A percentile compares a stretch with the other conserved stretches of the same genome.
phyloP scores from a whole-genome alignment of 768 basidiomycete genomes.

The Saitozyma podzolica region DNA sequence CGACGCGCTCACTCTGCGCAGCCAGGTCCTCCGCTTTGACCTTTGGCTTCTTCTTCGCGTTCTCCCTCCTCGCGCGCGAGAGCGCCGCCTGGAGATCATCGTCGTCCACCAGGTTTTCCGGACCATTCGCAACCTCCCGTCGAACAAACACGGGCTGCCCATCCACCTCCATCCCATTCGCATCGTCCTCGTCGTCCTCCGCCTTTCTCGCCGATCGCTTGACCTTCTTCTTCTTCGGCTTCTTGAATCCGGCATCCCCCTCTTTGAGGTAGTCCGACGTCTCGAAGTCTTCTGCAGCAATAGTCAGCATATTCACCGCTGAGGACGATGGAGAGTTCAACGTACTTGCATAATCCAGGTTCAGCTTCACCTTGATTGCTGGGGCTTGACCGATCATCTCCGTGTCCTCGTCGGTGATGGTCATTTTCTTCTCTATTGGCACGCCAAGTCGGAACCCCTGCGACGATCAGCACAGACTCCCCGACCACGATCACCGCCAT shows the following conservation, averaged over 20 bases:
- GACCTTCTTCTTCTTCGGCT: slow-evolving; percentile 89
- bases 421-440: slow-evolving; percentile 42
- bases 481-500: neutral
- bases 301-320: neutral
- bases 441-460: slow-evolving; percentile 87
- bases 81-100: slow-evolving; percentile 95
- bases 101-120: slow-evolving; percentile 93
- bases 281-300: slow-evolving; percentile 71
- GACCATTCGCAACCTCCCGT: slow-evolving; percentile 69
- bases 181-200: slow-evolving; percentile 61
- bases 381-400: slow-evolving; percentile 68
- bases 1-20: slow-evolving; percentile 60
- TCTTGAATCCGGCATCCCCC: slow-evolving; percentile 92
- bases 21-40: slow-evolving; percentile 79
- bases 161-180: slow-evolving; percentile 73
- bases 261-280: slow-evolving; percentile 85
- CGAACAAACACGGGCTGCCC: slow-evolving; percentile 61
- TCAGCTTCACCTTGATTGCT: slow-evolving; percentile 60
- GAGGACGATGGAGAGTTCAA: slow-evolving; percentile 7
- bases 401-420: slow-evolving; percentile 58
- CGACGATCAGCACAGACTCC: neutral
- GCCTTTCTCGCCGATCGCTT: slow-evolving; percentile 74
- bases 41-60: slow-evolving; percentile 74
- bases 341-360: slow-evolving; percentile 88
- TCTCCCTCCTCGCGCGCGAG: slow-evolving; percentile 78